Conservation (phyloP, 2,329 filamentous ascomycete species). For the Aurifilum marmelostoma region DNA sequence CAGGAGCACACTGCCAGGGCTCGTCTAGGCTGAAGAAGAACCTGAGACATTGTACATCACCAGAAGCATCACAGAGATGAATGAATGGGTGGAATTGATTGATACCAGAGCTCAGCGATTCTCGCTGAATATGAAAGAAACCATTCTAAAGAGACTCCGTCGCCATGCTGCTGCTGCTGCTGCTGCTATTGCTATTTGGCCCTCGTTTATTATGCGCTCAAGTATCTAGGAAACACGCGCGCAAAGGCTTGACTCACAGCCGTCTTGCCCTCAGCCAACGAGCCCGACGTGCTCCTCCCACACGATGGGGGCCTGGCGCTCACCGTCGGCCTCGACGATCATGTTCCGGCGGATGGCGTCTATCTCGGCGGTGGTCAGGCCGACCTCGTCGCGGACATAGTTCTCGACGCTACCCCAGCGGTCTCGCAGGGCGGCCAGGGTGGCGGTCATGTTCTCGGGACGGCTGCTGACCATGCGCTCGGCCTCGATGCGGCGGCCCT, state of each 20-base stretch:
- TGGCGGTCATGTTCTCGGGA: conserved; percentile 53
- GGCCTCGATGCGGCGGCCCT: conserved; percentile 48
- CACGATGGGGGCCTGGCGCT: conserved; percentile 32
- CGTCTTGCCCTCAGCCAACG: conserved; percentile 26
- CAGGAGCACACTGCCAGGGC: background rate
- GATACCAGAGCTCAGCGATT: background rate
- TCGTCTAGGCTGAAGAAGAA: background rate
- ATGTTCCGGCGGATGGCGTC: conserved; percentile 55
- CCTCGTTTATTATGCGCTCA: background rate
- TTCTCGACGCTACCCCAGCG: conserved; percentile 66
- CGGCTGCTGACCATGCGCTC: conserved; percentile 49
- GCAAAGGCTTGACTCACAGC: background rate
- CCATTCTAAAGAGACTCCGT: background rate
- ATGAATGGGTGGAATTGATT: background rate
- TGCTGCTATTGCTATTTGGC: background rate
- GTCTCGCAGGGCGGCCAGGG: conserved; percentile 56
- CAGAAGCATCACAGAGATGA: background rate
- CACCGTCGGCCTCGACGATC: conserved; percentile 38
- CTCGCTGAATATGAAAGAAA: background rate
- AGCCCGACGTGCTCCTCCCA: conserved; percentile 37
- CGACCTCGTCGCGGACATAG: conserved; percentile 63
- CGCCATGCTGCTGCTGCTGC: background rate
- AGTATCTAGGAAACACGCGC: background rate
- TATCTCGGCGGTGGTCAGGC: conserved; percentile 60
- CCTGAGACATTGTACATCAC: background rate